Conservation (phyloP, 352 stramenopile genomes). For the Pythium phragmiticola region DNA sequence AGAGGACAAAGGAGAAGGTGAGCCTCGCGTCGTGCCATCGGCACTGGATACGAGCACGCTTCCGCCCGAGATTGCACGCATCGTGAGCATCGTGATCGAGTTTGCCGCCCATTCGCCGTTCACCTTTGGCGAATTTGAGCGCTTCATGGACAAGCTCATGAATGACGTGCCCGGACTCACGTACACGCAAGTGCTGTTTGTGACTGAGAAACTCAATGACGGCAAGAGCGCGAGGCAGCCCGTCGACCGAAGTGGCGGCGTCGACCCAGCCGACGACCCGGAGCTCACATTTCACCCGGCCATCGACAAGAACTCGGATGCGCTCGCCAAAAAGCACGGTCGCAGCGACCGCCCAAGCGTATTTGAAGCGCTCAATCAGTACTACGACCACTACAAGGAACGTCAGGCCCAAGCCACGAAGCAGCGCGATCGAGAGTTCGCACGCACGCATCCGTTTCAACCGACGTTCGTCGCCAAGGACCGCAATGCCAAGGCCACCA, state of each 20-base stretch:
- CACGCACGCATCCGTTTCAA: slow-evolving; percentile 60
- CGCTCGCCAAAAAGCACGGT: slow-evolving; percentile 61
- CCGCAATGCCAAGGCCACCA: slow-evolving; percentile 32
- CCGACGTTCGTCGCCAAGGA: slow-evolving; percentile 52
- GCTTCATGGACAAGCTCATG: slow-evolving; percentile 67
- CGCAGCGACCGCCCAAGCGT: slow-evolving; percentile 57
- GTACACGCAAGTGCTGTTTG: slow-evolving; percentile 72
- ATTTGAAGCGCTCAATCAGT: slow-evolving; percentile 67
- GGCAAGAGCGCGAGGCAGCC: slow-evolving; percentile 34
- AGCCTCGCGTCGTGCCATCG: slow-evolving; percentile 30
- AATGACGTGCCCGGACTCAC: slow-evolving; percentile 57
- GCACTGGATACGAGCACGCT: slow-evolving; percentile 45
- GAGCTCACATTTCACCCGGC: slow-evolving; percentile 69
- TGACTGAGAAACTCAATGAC: slow-evolving; percentile 50
- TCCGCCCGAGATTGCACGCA: slow-evolving; percentile 48
- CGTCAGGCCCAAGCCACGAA: slow-evolving; percentile 49
- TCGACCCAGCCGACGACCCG: slow-evolving; percentile 30
- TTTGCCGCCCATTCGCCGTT: slow-evolving; percentile 54
- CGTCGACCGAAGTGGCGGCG: slow-evolving; percentile 18
- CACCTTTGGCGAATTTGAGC: slow-evolving; percentile 36
- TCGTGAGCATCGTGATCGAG: slow-evolving; percentile 66
- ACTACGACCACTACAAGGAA: slow-evolving; percentile 70
- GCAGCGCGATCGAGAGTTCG: slow-evolving; percentile 60
- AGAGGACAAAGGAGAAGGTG: not conserved
- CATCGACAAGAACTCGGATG: slow-evolving; percentile 71